Conservation (phyloP, 169 alveolate genomes). For the Amoebophrya sp. region DNA sequence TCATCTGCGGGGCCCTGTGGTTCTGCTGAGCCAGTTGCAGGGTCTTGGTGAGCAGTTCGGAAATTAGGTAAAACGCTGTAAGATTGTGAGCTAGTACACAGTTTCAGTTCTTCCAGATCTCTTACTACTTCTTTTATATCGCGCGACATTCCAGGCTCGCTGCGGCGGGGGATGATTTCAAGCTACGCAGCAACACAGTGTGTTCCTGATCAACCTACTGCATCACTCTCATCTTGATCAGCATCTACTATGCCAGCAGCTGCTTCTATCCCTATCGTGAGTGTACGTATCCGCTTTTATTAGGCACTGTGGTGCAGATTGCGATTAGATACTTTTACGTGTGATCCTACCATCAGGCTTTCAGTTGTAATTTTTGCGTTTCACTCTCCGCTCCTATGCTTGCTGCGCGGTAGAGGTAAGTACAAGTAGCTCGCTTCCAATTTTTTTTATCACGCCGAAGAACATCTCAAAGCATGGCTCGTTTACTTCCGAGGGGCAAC, state of each 20-base stretch:
- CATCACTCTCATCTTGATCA: background rate
- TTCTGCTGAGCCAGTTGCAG: background rate
- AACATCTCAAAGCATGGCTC: background rate
- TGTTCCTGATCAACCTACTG: background rate
- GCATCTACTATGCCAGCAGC: background rate
- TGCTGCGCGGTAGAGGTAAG: background rate
- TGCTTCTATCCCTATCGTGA: background rate
- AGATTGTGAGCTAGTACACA: background rate
- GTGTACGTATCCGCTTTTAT: background rate
- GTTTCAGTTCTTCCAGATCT: background rate
- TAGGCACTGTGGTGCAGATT: background rate
- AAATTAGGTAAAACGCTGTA: background rate
- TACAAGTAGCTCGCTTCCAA: background rate
- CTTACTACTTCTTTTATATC: background rate
- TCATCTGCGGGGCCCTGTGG: background rate
- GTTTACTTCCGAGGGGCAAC: background rate
- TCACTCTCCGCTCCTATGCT: background rate
- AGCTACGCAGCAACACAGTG: background rate
- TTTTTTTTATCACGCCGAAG: background rate
- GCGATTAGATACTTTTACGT: background rate
- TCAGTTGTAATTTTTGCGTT: background rate
- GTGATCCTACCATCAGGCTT: background rate
- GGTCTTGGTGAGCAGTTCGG: background rate
- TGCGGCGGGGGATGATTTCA: slow-evolving; percentile 1
- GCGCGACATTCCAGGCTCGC: background rate